Evolutionary conservation across 352 stramenopile species (phyloP), one percentile per base, ranked within the genome.

Genomic region (Pythium periplocum): DNA sequence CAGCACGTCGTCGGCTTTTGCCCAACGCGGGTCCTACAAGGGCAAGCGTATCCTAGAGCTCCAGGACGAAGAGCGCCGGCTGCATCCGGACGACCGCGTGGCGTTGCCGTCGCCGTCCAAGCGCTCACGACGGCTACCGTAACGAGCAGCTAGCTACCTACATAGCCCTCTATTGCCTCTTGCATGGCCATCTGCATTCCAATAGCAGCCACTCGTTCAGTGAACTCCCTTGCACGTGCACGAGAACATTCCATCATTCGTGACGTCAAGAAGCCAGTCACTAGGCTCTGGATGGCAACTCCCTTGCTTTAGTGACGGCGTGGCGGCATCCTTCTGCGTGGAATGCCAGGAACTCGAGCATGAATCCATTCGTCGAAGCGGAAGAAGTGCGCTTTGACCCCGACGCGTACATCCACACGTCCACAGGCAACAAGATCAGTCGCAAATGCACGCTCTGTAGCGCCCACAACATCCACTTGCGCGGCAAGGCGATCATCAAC

Each of bases 401-500:
- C 17, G 59, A 68, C 17, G 41, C 61, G 46, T 75, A 75, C 60
- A 75, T 71, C 49, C 63, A 64, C 62, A 75, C 66, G 11, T 45
- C 66, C 39, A 67, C 59, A 30, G 66, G 66, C 43, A 75, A 75
- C 53, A 75, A 75, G 56, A 75, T 75, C 48, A 71, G 66, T 32
- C 66, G 66, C 45, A 50, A 71, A 33, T 75, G 62, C 39, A 67
- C 62, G 48, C 63, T 75, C 41, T 71, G 64, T 47, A 68, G 63
- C 45, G 66, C 66, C 1, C 62, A 71, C 54, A 75, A 75, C 54
- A 75, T 75, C 48, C 75, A 88, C 54, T 49, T 92, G 44, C 82
- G 82, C 43, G 82, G 82, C 63, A 90, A 86, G 65, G 83, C 78
- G 36, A 89, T 94, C 64, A 75, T 95, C 38, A 61, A 89, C 47